Percentiles rank a stretch among this genome's conserved stretches.
These are phyloP conservation scores for Peronospora belbahrii DNA, from an alignment of 352 stramenopile genomes.

Conservation along the genomic window DNA sequence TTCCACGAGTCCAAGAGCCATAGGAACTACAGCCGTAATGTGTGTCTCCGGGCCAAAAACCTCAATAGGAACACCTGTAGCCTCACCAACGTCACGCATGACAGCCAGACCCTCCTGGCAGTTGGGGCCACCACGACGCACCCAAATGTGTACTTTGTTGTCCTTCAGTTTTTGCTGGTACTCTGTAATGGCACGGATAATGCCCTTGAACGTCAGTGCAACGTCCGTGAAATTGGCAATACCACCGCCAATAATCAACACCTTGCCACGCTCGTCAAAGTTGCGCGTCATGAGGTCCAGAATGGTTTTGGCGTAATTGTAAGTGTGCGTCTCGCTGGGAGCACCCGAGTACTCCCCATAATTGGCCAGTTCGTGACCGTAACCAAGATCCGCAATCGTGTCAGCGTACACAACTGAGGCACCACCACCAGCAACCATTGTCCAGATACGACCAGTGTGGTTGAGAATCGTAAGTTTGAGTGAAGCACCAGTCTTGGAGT, in stretches of 20 bases:
- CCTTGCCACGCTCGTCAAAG: conserved; percentile 87
- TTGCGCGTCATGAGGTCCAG: conserved; percentile 93
- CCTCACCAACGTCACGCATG: conserved; percentile 87
- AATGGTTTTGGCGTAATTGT: conserved; percentile 96
- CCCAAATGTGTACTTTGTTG: conserved; percentile 90
- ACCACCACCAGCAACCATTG: conserved; percentile 94
- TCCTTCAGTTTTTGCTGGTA: conserved; percentile 89
- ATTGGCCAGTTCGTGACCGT: conserved; percentile 91
- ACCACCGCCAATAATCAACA: conserved; percentile 95
- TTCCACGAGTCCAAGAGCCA: conserved; percentile 88
- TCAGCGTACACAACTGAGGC: conserved; percentile 96
- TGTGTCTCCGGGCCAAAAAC: conserved; percentile 95
- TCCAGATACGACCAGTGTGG: conserved; percentile 92
- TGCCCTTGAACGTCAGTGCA: conserved; percentile 94
- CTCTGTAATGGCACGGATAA: conserved; percentile 91
- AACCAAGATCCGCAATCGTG: conserved; percentile 94
- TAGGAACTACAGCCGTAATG: conserved; percentile 91
- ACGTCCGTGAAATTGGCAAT: conserved; percentile 99
- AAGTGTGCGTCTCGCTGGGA: conserved; percentile 94
- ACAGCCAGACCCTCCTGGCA: conserved; percentile 93
- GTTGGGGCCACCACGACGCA: conserved; percentile 93
- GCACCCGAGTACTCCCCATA: conserved; percentile 97
- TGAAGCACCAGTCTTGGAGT: conserved; percentile 92
- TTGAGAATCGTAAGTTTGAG: conserved; percentile 97
- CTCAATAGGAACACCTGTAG: conserved; percentile 89